Percentiles rank a stretch among this genome's conserved stretches.
Conservation (phyloP, 1,139 yeast genomes). For the Magnusiomyces suaveolens region DNA sequence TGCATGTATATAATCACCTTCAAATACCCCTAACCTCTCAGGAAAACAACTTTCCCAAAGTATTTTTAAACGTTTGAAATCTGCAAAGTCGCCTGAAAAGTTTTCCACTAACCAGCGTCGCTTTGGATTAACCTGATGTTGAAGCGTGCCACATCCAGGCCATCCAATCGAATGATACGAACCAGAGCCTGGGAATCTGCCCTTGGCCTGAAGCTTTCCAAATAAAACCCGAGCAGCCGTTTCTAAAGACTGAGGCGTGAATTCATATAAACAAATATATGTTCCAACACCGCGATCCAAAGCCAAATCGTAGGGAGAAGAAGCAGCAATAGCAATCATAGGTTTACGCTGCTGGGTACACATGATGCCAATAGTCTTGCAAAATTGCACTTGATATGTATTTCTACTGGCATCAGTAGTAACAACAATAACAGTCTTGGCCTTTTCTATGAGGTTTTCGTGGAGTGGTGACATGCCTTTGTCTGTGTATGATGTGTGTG, state of each 20-base stretch:
- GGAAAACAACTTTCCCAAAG: slow-evolving; percentile 33
- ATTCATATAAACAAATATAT: slow-evolving; percentile 54
- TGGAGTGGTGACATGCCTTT: slow-evolving; percentile 53
- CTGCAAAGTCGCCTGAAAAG: slow-evolving; percentile 41
- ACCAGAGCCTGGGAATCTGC: slow-evolving; percentile 47
- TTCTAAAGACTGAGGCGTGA: slow-evolving; percentile 44
- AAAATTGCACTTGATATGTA: slow-evolving; percentile 57
- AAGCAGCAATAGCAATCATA: slow-evolving; percentile 50
- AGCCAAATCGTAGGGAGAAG: slow-evolving; percentile 56
- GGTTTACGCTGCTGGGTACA: slow-evolving; percentile 51
- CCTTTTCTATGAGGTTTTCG: slow-evolving; percentile 46
- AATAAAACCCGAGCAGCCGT: slow-evolving; percentile 45
- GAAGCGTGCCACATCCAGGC: slow-evolving; percentile 20
- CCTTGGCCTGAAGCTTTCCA: slow-evolving; percentile 47
- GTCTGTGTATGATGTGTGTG: slow-evolving; percentile 57
- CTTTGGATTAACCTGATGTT: slow-evolving; percentile 15
- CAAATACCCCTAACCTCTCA: slow-evolving; percentile 19
- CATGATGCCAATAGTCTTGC: slow-evolving; percentile 47
- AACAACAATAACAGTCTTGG: slow-evolving; percentile 48
- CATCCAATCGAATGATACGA: slow-evolving; percentile 20
- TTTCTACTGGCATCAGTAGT: slow-evolving; percentile 57
- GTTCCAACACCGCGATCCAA: slow-evolving; percentile 48
- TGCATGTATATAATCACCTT: neutral
- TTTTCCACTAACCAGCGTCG: slow-evolving; percentile 55
- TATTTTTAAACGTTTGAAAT: slow-evolving; percentile 42